phyloP scores from a whole-genome alignment of 2,329 filamentous ascomycete species.

The Penicillium italicum region DNA sequence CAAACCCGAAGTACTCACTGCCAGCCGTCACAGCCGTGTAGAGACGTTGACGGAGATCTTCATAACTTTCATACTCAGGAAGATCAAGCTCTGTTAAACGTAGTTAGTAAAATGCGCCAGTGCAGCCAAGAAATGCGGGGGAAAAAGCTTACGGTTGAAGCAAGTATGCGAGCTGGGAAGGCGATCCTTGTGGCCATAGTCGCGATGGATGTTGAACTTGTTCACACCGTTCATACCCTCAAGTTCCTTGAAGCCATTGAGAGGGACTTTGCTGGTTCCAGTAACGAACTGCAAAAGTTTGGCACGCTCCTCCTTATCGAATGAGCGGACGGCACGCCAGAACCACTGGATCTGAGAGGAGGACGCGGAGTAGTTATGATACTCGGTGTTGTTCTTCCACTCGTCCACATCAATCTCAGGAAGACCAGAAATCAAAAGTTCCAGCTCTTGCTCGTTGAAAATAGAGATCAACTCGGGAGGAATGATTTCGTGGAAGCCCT shows the following conservation, averaged over 20 bases:
- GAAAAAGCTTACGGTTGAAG: slow-evolving; percentile 83
- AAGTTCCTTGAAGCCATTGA: slow-evolving; percentile 98
- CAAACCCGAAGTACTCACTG: slow-evolving; percentile 96
- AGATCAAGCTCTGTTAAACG: slow-evolving; percentile 77
- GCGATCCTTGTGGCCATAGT: slow-evolving; percentile 94
- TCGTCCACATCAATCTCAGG: slow-evolving; percentile 98
- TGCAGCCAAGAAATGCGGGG: not conserved
- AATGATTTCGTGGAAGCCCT: slow-evolving; percentile 95
- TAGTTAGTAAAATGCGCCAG: slow-evolving; percentile 34
- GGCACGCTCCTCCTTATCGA: slow-evolving; percentile 97
- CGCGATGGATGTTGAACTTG: slow-evolving; percentile 97
- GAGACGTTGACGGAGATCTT: slow-evolving; percentile 78
- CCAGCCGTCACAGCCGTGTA: slow-evolving; percentile 97
- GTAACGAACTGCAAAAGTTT: slow-evolving; percentile 98
- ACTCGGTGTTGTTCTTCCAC: slow-evolving; percentile 98
- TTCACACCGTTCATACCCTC: slow-evolving; percentile 99
- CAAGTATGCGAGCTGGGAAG: slow-evolving; percentile 96
- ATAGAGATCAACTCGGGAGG: slow-evolving; percentile 91
- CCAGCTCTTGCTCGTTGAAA: slow-evolving; percentile 97
- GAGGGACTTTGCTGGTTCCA: slow-evolving; percentile 93
- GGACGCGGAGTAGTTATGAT: slow-evolving; percentile 92
- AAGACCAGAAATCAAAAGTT: slow-evolving; percentile 91
- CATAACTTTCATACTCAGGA: slow-evolving; percentile 96
- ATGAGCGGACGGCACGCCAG: slow-evolving; percentile 94
- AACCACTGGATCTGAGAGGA: slow-evolving; percentile 99